Evolutionary conservation across 306 rosid species (phyloP).

Genomic region (Ceratonia siliqua): DNA sequence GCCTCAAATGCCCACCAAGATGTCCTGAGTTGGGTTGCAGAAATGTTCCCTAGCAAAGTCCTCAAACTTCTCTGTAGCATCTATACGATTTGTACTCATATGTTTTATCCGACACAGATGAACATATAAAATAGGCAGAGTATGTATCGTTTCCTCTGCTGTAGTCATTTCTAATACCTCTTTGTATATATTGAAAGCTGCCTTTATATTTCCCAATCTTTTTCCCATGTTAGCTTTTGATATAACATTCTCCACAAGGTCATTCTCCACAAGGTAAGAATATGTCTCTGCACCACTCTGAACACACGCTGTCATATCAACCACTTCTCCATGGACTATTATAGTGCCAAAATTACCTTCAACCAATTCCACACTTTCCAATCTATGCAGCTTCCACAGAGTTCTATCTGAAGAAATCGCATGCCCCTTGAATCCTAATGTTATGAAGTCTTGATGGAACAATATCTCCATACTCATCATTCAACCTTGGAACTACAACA

Average conservation of each 20-base stretch:
- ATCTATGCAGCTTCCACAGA: conserved; percentile 48
- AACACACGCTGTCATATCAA: too few species aligned
- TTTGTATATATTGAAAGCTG: conserved; percentile 61
- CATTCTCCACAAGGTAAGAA: too few species aligned
- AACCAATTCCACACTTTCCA: conserved; percentile 45
- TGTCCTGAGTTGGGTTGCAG: too few species aligned
- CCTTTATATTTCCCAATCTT: conserved; percentile 75
- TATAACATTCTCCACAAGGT: too few species aligned
- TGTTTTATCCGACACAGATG: conserved; percentile 65
- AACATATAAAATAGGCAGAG: conserved; percentile 62
- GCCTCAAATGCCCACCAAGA: too few species aligned
- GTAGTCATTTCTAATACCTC: conserved; percentile 67
- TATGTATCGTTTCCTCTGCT: conserved; percentile 42
- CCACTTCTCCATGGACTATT: too few species aligned
- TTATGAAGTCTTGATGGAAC: conserved; percentile 73
- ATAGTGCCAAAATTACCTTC: too few species aligned
- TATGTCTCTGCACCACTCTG: too few species aligned
- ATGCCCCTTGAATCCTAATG: conserved; percentile 46
- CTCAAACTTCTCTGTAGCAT: too few species aligned
- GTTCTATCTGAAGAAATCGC: conserved; percentile 51
- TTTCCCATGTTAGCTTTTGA: too few species aligned
- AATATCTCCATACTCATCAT: conserved; percentile 83
- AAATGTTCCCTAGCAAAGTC: too few species aligned
- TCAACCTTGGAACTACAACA: conserved; percentile 45
- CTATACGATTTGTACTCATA: too few species aligned